Evolutionary conservation across 371 early-diverging fungal species (phyloP), one percentile per base, ranked within the genome.

Genomic region (Actinomucor elegans): DNA sequence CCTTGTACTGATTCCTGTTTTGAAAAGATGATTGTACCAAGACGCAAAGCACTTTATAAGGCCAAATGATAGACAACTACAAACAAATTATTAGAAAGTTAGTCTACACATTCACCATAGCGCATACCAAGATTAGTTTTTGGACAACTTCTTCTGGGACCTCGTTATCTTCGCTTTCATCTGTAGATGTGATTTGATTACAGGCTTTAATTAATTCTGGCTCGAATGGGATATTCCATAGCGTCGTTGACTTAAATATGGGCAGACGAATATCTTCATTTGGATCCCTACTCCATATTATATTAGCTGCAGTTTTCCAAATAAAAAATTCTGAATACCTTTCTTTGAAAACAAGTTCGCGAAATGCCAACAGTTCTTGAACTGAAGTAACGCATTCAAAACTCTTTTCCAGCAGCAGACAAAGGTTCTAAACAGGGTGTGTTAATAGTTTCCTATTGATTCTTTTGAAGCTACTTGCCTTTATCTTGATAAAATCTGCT

Each of bases 51-150:
- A 61, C 61, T 21, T 55, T 32, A 9, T 55, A 61, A 1, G 69
- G 69, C 55, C 59, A 58, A 35, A 69, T 27, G 0, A 65, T 37
- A n/a, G 62, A 57, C 9, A 69, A 34, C 69, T 68, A 10, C 6
- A 42, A 32, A n/a, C 3, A 5, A 29, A 5, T 49, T 28, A 35
- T 15, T 7, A n/a, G n/a, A n/a, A n/a, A n/a, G n/a, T 48, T 14
- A 10, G 24, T 24, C 2, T 20, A 7, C 1, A 15, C 5, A n/a
- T 14, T 7, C 11, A 24, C 8, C n/a, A 34, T 12, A 10, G 11
- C 5, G 2, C 28, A 34, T 49, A 49, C 49, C 27, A 35, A 34
- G 3, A 49, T 37, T 4, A 51, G 4, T 15, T 42, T 51, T 21
- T 32, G 32, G 17, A 20, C 9, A 17, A 51, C 10, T 1, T 46